Percentiles rank a stretch among this genome's conserved stretches.
These are phyloP conservation scores for Fraxinus xanthoxyloides DNA, from an alignment of 305 asterid species.

Conservation along the genomic window DNA sequence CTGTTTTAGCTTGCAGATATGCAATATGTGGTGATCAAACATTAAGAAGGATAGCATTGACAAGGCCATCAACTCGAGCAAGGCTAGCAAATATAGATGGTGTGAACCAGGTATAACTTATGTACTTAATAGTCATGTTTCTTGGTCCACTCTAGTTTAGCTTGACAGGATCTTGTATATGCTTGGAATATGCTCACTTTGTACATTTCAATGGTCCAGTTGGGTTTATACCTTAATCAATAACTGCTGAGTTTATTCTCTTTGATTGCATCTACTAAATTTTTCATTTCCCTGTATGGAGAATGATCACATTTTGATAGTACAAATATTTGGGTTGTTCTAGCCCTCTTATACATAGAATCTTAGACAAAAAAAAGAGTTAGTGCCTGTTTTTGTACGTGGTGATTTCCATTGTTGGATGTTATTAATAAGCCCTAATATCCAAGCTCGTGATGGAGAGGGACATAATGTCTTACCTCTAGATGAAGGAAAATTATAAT, in stretches of 20 bases:
- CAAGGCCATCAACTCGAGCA: conserved; percentile 87
- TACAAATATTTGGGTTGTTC: background rate
- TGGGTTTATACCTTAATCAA: background rate
- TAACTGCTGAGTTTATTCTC: background rate
- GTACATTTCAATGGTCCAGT: background rate
- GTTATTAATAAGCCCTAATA: background rate
- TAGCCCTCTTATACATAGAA: background rate
- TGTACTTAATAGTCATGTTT: conserved; percentile 10
- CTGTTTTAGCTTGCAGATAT: conserved; percentile 53
- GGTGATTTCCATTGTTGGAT: background rate
- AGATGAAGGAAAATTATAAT: background rate
- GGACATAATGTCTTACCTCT: background rate
- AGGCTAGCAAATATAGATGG: conserved; percentile 97
- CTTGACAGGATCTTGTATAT: conserved; percentile 10
- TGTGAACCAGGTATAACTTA: conserved; percentile 72
- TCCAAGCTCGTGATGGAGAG: background rate
- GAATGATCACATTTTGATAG: background rate
- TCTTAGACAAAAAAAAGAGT: background rate
- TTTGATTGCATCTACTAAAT: background rate
- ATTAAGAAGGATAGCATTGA: conserved; percentile 67
- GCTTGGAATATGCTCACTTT: background rate
- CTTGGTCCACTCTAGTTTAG: background rate
- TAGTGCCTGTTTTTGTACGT: background rate
- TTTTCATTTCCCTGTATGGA: background rate
- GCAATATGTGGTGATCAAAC: conserved; percentile 95